phyloP scores from a whole-genome alignment of 2,329 filamentous ascomycete species.

The Epichloe elymi region DNA sequence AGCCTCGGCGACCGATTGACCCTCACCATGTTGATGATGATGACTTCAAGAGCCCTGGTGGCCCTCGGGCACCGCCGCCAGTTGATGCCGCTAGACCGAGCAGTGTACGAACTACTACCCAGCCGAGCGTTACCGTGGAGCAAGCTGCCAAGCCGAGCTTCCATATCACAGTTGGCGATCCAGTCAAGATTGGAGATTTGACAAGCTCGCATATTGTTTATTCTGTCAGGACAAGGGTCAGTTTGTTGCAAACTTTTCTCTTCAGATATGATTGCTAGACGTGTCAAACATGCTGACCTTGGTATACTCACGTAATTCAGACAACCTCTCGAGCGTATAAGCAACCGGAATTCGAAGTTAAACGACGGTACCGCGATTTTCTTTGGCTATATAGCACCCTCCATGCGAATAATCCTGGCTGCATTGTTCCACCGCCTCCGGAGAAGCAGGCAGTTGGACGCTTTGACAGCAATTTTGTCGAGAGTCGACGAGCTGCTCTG shows the following conservation, averaged over 20 bases:
- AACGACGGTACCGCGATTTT: constrained; percentile 89
- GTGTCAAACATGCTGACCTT: neutral
- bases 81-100: constrained; percentile 45
- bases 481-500: constrained; percentile 76
- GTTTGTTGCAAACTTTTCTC: neutral
- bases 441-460: constrained; percentile 96
- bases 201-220: constrained; percentile 98
- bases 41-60: constrained; percentile 40
- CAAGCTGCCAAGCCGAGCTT: constrained; percentile 89
- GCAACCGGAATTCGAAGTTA: constrained; percentile 84
- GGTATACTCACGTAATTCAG: constrained; percentile 27
- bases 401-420: constrained; percentile 86
- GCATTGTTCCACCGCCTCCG: constrained; percentile 88
- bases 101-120: constrained; percentile 37
- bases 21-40: constrained; percentile 59
- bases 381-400: constrained; percentile 94
- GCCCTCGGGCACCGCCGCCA: constrained; percentile 53
- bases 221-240: constrained; percentile 81
- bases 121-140: constrained; percentile 79
- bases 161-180: constrained; percentile 83
- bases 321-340: constrained; percentile 94
- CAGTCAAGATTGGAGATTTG: constrained; percentile 93
- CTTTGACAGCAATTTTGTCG: constrained; percentile 94
- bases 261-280: neutral
- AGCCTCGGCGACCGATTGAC: constrained; percentile 34